Conservation (phyloP, 108 stramenopile genomes). For the Nitzschia putrida region DNA sequence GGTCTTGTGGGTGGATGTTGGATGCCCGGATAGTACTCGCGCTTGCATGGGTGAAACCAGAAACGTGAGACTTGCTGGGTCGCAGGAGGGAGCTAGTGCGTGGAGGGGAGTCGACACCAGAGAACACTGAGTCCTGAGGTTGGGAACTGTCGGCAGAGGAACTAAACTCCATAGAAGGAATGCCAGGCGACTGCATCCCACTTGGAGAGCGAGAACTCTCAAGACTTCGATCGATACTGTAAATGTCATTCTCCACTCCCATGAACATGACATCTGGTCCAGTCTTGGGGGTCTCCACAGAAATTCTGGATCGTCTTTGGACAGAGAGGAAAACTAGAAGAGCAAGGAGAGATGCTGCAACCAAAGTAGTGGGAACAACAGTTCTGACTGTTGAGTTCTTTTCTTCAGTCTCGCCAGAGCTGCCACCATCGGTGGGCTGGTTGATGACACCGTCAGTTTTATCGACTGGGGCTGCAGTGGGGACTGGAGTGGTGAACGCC, state of each 20-base stretch:
- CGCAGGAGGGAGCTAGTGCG: neutral
- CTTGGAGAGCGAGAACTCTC: constrained; percentile 16
- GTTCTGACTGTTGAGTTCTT: constrained; percentile 1
- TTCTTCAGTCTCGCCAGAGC: neutral
- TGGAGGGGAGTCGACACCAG: constrained; percentile 3
- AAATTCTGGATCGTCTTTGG: constrained; percentile 12
- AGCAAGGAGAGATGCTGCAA: constrained; percentile 30
- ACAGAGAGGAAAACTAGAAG: constrained; percentile 31
- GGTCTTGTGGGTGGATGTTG: constrained; percentile 12
- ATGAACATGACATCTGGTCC: constrained; percentile 2
- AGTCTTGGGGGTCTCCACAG: constrained; percentile 14
- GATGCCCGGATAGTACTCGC: constrained; percentile 29
- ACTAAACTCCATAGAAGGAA: constrained; percentile 23
- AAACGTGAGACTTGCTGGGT: constrained; percentile 17
- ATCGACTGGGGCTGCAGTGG: constrained; percentile 10
- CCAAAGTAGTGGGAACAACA: constrained; percentile 24
- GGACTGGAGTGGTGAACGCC: constrained; percentile 22
- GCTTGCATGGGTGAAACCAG: constrained; percentile 26
- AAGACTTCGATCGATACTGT: constrained; percentile 40
- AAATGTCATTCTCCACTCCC: constrained; percentile 28
- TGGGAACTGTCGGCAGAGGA: constrained; percentile 13
- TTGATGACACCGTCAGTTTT: neutral
- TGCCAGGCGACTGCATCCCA: neutral
- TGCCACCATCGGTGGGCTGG: neutral
- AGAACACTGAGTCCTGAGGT: constrained; percentile 25